Evolutionary conservation across 768 basidiomycete species (phyloP), one percentile per base, ranked within the genome.

Genomic region (Termitomyces eurrhizus): DNA sequence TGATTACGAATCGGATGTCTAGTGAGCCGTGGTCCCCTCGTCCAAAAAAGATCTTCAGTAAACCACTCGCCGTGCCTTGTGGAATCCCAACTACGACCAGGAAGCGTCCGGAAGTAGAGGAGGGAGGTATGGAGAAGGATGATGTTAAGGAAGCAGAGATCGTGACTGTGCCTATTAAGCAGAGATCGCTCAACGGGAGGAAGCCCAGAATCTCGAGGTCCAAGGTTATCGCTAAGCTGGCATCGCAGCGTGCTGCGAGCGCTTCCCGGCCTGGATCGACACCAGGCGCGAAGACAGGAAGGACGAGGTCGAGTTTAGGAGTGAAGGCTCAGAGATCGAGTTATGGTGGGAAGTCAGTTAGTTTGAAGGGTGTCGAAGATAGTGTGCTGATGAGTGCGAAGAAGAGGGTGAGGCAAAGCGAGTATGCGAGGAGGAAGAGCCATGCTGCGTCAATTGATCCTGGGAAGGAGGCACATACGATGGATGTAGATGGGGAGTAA

Each of bases 151-250:
- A 59, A 18, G n/a, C 12, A 4, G 51, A 52, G 12, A 36, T 13
- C 13, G 11, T 8, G 9, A 21, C 18, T 18, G 42, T 21, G 26
- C 14, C 49, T 44, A 37, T 11, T 32, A 61, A 64, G 45, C 72
- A 71, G 52, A 72, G 75, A 26, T 73, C 74, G 8, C 56, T 78
- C 21, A 71, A 77, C 32, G 78, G 81, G 9, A 82, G 88, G 59
- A 87, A 85, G 68, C 91, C 91, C 4, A 83, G 90, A 8, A 90
- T 93, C 63, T 93, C 91, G 46, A 83, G 92, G 42, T 90, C 89
- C 32, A 88, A 86, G 62, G 89, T 93, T 44, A 90, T 92, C 49
- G 88, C 90, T 0, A 83, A 80, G 65, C 75, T 92, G 39, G 88
- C 87, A 1, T 88, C 88, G 14, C 88, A 92, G 70, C 84, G 91